Conservation (phyloP, 768 basidiomycete genomes). For the Amanita rubescens region DNA sequence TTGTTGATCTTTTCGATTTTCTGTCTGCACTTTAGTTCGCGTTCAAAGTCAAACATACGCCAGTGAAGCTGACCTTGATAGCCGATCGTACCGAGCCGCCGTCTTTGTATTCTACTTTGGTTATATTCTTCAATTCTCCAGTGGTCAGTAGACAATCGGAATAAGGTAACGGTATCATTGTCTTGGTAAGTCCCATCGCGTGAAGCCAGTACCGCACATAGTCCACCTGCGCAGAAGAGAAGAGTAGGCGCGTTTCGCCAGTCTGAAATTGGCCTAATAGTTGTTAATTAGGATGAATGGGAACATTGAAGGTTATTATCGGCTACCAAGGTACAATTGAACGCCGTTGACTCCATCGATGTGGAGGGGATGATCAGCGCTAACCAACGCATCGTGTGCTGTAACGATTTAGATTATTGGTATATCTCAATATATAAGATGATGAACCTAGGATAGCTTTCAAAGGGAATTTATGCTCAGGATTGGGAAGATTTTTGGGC, state of each 20-base stretch:
- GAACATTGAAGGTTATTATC: neutral
- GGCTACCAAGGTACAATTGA: constrained; percentile 60
- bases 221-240: constrained; percentile 79
- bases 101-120: constrained; percentile 49
- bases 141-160: constrained; percentile 66
- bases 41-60: neutral
- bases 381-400: constrained; percentile 63
- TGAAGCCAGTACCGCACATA: constrained; percentile 82
- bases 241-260: constrained; percentile 73
- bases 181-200: constrained; percentile 58
- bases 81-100: constrained; percentile 49
- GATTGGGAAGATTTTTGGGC: constrained; percentile 48
- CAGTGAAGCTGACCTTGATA: constrained; percentile 40
- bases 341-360: constrained; percentile 56
- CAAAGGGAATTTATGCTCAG: constrained; percentile 50
- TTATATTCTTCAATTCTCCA: constrained; percentile 48
- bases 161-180: constrained; percentile 65
- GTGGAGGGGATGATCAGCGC: constrained; percentile 67
- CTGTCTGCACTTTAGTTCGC: constrained; percentile 26
- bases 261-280: constrained; percentile 53
- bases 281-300: neutral
- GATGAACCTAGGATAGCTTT: constrained; percentile 55
- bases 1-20: constrained; percentile 77
- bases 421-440: neutral
- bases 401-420: neutral